These are phyloP conservation scores for Triticum timopheevii DNA, from an alignment of 176 grass and related monocot genomes.

Conservation along the genomic window DNA sequence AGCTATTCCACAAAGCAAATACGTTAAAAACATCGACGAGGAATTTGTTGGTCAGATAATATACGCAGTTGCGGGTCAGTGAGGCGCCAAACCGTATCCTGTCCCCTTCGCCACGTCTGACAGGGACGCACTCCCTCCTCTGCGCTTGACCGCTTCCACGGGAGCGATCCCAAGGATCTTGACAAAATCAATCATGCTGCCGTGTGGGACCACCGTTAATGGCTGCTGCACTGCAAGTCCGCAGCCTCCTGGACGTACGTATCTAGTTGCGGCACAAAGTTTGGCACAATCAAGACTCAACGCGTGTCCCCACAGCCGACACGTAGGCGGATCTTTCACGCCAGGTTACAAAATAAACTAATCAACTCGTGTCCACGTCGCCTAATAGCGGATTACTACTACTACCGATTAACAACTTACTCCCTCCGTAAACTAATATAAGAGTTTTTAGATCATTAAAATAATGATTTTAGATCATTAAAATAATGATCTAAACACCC, in stretches of 20 bases:
- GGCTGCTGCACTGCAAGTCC: not conserved
- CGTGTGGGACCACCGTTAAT: conserved; percentile 31
- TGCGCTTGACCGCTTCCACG: conserved; percentile 29
- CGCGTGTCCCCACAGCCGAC: conserved; percentile 19
- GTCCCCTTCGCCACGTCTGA: conserved; percentile 41
- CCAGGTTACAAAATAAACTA: not conserved
- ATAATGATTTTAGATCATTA: too few relatives aligned
- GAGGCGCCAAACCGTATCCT: not conserved
- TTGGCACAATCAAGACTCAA: not conserved
- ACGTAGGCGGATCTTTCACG: not conserved
- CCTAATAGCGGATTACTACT: not conserved
- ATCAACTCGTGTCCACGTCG: conserved; percentile 27
- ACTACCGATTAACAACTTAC: not conserved
- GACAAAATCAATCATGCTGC: conserved; percentile 21
- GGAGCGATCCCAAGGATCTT: not conserved
- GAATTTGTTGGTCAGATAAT: too few relatives aligned
- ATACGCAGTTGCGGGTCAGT: not conserved
- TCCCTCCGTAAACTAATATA: too few relatives aligned
- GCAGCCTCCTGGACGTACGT: not conserved
- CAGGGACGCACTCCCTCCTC: not conserved
- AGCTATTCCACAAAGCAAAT: too few relatives aligned
- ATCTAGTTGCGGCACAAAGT: not conserved
- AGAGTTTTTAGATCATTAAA: too few relatives aligned
- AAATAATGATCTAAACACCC: too few relatives aligned
- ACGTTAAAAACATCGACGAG: too few relatives aligned